A percentile compares a stretch with the other conserved stretches of the same genome.
These are phyloP conservation scores for Scalesia atractyloides DNA, from an alignment of 129 eudicot genomes.

Conservation along the genomic window DNA sequence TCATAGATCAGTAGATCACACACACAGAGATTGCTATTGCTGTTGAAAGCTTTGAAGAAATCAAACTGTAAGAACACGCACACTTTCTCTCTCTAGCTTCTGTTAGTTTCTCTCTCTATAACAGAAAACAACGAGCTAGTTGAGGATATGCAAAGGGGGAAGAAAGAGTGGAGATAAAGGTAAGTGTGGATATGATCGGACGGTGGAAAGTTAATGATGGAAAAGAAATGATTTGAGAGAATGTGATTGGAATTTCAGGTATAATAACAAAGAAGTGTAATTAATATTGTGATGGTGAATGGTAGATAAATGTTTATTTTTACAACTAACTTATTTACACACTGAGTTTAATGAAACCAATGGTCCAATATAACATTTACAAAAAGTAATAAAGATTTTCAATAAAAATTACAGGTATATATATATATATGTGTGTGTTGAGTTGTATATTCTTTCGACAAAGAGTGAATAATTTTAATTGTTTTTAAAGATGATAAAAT, in stretches of 20 bases:
- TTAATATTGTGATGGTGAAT: constrained; percentile 12
- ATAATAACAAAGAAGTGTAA: constrained; percentile 15
- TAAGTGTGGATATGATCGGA: constrained; percentile 37
- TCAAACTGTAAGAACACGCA: not conserved
- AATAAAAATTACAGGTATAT: too few species aligned
- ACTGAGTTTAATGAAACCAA: not conserved
- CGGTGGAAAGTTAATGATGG: constrained; percentile 31
- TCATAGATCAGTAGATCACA: constrained; percentile 2
- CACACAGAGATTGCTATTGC: not conserved
- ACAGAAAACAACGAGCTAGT: not conserved
- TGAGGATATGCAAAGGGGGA: not conserved
- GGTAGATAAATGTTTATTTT: constrained; percentile 26
- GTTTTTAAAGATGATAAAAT: too few species aligned
- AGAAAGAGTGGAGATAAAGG: constrained; percentile 37
- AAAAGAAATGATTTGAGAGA: constrained; percentile 15
- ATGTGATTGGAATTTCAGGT: constrained; percentile 26
- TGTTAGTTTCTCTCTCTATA: not conserved
- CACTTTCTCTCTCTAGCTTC: not conserved
- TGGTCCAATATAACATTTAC: too few species aligned
- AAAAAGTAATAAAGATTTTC: too few species aligned
- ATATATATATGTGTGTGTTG: too few species aligned
- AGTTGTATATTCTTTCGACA: too few species aligned
- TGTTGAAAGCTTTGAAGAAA: not conserved
- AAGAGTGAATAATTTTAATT: too few species aligned
- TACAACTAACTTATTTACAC: constrained; percentile 29